A percentile compares a stretch with the other conserved stretches of the same genome.
These are phyloP conservation scores for Penicillium decumbens DNA, from an alignment of 2,329 filamentous ascomycete genomes.

Conservation along the genomic window DNA sequence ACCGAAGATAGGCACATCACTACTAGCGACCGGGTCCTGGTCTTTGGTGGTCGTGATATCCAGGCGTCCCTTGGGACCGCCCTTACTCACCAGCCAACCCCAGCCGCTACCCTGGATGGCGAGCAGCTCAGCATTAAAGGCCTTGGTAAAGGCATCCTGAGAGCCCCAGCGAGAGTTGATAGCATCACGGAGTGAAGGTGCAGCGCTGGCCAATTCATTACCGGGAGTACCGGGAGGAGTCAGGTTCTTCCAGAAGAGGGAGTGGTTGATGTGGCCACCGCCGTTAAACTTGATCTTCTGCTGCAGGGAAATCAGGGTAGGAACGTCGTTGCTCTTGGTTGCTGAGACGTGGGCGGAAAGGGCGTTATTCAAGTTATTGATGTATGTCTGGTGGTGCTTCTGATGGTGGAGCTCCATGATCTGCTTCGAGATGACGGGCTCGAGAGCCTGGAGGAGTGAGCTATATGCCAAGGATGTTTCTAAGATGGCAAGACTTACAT, in stretches of 20 bases:
- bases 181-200: slow-evolving; percentile 55
- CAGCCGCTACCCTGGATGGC: slow-evolving; percentile 79
- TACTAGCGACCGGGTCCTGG: slow-evolving; percentile 74
- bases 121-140: slow-evolving; percentile 62
- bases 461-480: slow-evolving; percentile 40
- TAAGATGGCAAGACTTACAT: slow-evolving; percentile 51
- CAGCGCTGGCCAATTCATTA: slow-evolving; percentile 52
- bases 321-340: slow-evolving; percentile 54
- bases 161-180: slow-evolving; percentile 66
- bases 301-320: slow-evolving; percentile 63
- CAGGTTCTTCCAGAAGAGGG: slow-evolving; percentile 85
- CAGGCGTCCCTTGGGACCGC: slow-evolving; percentile 53
- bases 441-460: slow-evolving; percentile 65
- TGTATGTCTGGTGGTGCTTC: slow-evolving; percentile 91
- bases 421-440: slow-evolving; percentile 71
- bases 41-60: slow-evolving; percentile 78
- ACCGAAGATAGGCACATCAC: slow-evolving; percentile 70
- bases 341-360: slow-evolving; percentile 60
- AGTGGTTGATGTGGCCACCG: slow-evolving; percentile 90
- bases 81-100: slow-evolving; percentile 75
- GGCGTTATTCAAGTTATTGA: slow-evolving; percentile 79
- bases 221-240: slow-evolving; percentile 56
- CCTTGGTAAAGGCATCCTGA: slow-evolving; percentile 60
- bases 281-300: slow-evolving; percentile 78
- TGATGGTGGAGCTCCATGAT: slow-evolving; percentile 95